These are phyloP conservation scores for Neurospora sp. DNA, from an alignment of 495 filamentous ascomycete genomes.

Conservation along the genomic window DNA sequence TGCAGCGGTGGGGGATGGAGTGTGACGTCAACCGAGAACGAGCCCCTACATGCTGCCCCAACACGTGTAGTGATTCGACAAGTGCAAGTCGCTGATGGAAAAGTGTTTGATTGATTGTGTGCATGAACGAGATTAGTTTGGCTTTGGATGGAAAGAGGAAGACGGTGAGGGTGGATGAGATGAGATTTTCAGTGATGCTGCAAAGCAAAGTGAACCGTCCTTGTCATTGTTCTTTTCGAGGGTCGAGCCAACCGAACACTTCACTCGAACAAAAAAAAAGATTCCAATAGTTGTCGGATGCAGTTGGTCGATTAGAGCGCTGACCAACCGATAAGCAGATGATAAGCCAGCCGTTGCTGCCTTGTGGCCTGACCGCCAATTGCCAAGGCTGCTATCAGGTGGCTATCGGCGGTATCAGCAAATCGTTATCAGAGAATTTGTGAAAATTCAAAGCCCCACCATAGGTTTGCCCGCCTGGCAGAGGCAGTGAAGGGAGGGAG, in stretches of 20 bases:
- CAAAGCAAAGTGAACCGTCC: neutral
- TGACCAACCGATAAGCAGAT: neutral
- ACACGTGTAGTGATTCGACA: neutral
- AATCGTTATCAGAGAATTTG: conserved; percentile 25
- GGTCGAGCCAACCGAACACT: too few species aligned
- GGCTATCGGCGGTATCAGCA: neutral
- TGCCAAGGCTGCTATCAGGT: conserved; percentile 18
- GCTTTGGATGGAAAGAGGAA: too few species aligned
- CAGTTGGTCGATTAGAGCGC: neutral
- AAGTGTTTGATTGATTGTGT: neutral
- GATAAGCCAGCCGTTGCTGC: conserved; percentile 11
- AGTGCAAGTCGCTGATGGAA: neutral
- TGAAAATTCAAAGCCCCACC: conserved; percentile 24
- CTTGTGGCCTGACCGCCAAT: conserved; percentile 19
- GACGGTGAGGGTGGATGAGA: neutral
- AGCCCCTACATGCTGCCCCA: neutral
- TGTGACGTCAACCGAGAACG: neutral
- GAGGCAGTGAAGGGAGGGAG: neutral
- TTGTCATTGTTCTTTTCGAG: neutral
- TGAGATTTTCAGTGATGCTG: neutral
- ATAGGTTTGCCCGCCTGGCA: neutral
- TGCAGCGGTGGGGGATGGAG: neutral
- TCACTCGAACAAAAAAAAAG: too few species aligned
- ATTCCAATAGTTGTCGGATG: neutral
- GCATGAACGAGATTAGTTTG: neutral